phyloP scores from a whole-genome alignment of 306 rosid species.

The Acacia crassicarpa region DNA sequence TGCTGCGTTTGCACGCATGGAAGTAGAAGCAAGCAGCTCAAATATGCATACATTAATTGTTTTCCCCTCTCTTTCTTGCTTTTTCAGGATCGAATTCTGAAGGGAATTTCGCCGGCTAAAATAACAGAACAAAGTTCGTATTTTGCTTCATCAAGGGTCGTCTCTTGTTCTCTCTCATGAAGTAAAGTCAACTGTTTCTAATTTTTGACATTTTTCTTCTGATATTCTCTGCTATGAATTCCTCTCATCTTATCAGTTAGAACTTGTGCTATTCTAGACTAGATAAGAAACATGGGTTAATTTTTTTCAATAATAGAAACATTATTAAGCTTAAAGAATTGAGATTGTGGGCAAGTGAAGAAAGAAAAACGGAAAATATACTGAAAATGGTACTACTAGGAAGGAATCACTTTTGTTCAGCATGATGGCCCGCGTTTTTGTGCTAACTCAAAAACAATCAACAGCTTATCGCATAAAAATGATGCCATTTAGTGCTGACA shows the following conservation, averaged over 20 bases:
- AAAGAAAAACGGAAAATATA: neutral
- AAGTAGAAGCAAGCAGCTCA: constrained; percentile 22
- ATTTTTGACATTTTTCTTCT: neutral
- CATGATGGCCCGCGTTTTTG: neutral
- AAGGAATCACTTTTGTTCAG: neutral
- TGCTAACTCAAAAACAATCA: neutral
- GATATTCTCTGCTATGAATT: neutral
- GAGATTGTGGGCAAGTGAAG: neutral
- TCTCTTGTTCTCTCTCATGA: neutral
- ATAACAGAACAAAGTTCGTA: neutral
- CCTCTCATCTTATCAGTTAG: neutral
- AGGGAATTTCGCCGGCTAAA: constrained; percentile 25
- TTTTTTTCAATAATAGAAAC: neutral
- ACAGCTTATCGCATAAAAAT: neutral
- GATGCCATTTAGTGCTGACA: neutral
- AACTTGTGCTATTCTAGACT: neutral
- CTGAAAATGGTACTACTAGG: neutral
- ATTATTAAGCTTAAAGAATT: neutral
- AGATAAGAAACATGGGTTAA: neutral
- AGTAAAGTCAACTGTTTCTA: neutral
- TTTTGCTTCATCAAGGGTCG: constrained; percentile 1
- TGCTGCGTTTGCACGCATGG: constrained; percentile 48
- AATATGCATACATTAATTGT: neutral
- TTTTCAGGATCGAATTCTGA: constrained; percentile 12
- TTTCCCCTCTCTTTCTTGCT: neutral